Evolutionary conservation across 192 early-diverging fungal genomes (phyloP).

Genomic region (Chytriomyces confervae): DNA sequence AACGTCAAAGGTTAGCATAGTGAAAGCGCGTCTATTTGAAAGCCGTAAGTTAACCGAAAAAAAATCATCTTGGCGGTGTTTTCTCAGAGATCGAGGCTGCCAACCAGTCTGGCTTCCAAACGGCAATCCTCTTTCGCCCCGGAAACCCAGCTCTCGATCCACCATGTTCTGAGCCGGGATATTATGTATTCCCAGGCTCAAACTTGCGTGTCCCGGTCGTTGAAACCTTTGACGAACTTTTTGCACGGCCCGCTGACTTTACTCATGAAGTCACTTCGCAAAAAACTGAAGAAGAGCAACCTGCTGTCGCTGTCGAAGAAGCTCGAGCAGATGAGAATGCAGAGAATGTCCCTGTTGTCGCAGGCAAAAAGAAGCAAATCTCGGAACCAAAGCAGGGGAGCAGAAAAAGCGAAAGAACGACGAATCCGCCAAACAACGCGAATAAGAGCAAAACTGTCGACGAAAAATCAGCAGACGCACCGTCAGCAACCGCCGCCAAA

Average conservation of each 20-base stretch:
- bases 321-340: background rate
- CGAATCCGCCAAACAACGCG: background rate
- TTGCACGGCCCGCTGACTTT: background rate
- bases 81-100: constrained; percentile 78
- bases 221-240: constrained; percentile 38
- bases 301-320: constrained; percentile 6
- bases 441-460: background rate
- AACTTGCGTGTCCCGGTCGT: constrained; percentile 32
- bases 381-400: background rate
- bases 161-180: background rate
- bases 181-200: constrained; percentile 2
- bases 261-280: background rate
- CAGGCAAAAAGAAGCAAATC: background rate
- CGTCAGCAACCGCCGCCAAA: background rate
- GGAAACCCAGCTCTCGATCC: constrained; percentile 70
- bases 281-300: background rate
- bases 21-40: background rate
- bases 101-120: constrained; percentile 69
- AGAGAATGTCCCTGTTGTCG: background rate
- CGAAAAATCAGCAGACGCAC: background rate
- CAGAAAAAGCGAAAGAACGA: background rate
- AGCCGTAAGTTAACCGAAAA: constrained; percentile 1
- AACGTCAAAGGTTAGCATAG: constrained; percentile 70
- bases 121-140: constrained; percentile 72
- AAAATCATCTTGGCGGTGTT: background rate